A percentile compares a stretch with the other conserved stretches of the same genome.
Conservation (phyloP, 108 stramenopile species). For the Nitzschia palea region DNA sequence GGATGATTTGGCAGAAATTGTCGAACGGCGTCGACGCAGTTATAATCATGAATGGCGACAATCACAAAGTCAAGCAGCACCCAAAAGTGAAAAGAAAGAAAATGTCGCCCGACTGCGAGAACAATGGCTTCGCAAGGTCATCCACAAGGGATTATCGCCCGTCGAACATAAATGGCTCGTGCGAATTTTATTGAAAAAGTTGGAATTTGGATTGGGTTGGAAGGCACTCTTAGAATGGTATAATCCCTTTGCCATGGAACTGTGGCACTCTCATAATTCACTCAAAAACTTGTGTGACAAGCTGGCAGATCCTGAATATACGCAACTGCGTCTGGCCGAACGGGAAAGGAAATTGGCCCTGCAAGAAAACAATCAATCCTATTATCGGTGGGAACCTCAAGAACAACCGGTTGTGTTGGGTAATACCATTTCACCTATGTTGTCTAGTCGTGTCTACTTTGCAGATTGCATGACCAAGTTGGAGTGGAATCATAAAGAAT, state of each 20-base stretch:
- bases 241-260: conserved; percentile 46
- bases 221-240: conserved; percentile 48
- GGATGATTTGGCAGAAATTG: conserved; percentile 60
- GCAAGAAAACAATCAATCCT: not conserved
- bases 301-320: conserved; percentile 37
- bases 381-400: conserved; percentile 37
- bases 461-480: conserved; percentile 52
- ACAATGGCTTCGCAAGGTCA: conserved; percentile 32
- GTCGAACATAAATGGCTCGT: conserved; percentile 88
- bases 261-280: conserved; percentile 34
- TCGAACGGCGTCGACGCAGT: not conserved
- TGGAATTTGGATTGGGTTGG: conserved; percentile 57
- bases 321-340: not conserved
- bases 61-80: not conserved
- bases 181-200: conserved; percentile 61
- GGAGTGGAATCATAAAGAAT: conserved; percentile 43
- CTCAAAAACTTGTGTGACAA: conserved; percentile 42
- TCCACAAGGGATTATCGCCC: conserved; percentile 33
- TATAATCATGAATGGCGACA: conserved; percentile 35
- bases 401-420: conserved; percentile 38
- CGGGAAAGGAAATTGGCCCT: not conserved
- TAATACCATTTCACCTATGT: conserved; percentile 74
- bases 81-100: conserved; percentile 3
- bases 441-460: conserved; percentile 60
- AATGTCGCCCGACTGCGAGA: not conserved